Percentiles rank a stretch among this genome's conserved stretches.
phyloP scores from a whole-genome alignment of 108 stramenopile species.

The Nannochloropsis salina region DNA sequence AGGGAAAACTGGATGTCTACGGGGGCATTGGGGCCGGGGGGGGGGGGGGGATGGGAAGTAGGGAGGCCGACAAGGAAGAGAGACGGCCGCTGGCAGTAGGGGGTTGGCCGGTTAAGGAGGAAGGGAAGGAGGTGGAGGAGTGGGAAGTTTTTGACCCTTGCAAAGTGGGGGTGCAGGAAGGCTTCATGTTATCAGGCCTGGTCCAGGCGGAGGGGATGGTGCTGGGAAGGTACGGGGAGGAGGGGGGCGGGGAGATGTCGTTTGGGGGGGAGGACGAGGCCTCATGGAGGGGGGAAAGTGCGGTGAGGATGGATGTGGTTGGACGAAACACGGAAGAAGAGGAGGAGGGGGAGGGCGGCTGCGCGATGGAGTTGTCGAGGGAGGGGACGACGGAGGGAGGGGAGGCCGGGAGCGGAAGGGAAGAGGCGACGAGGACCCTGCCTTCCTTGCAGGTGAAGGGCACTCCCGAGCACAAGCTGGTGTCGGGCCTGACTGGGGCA shows the following conservation, averaged over 20 bases:
- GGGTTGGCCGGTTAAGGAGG: neutral
- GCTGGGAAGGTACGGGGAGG: neutral
- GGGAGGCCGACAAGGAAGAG: neutral
- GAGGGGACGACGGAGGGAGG: no score
- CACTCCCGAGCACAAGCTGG: neutral
- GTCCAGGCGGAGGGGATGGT: neutral
- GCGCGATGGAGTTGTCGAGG: no score
- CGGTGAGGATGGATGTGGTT: no score
- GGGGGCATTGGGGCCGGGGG: neutral
- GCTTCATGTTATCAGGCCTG: neutral
- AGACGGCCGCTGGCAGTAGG: neutral
- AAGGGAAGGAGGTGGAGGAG: neutral
- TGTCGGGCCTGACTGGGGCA: neutral
- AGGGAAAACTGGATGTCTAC: neutral
- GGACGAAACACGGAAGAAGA: neutral
- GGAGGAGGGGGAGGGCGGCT: neutral
- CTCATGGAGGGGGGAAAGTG: neutral
- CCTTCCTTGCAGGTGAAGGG: neutral
- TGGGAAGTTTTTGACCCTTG: neutral
- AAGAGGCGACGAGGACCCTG: neutral
- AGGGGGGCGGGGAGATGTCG: neutral
- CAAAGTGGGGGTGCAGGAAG: neutral
- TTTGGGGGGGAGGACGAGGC: neutral
- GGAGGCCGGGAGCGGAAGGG: no score
- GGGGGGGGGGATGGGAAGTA: neutral